These are phyloP conservation scores for Wallacemonas rigidus DNA, from an alignment of 208 protist genomes.

Conservation along the genomic window DNA sequence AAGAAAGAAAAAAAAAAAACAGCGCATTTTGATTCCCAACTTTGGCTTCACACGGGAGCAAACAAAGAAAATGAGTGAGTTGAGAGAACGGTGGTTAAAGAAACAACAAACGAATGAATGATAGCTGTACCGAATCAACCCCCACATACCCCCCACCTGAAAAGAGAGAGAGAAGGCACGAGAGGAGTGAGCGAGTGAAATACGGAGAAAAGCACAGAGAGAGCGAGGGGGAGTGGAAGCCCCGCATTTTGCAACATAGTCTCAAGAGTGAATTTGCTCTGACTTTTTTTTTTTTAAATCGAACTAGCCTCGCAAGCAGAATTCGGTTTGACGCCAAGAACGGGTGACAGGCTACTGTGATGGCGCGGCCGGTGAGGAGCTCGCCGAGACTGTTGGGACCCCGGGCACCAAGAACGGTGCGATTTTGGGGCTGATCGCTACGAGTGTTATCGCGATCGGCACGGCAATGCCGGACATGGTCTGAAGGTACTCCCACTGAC, in stretches of 20 bases:
- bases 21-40: conserved; percentile 1
- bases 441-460: conserved; percentile 10
- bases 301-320: no score
- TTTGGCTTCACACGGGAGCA: conserved; percentile 1
- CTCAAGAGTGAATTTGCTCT: no score
- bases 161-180: conserved; percentile 19
- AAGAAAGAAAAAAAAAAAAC: conserved; percentile 17
- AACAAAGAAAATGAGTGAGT: conserved; percentile 3
- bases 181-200: not conserved
- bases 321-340: not conserved
- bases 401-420: conserved; percentile 16
- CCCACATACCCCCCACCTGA: not conserved
- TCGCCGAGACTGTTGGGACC: not conserved
- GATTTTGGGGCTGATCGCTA: conserved; percentile 27
- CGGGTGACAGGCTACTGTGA: not conserved
- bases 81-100: conserved; percentile 17
- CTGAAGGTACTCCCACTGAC: conserved; percentile 14
- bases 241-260: no score
- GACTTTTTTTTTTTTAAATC: no score
- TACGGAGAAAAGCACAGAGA: no score
- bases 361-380: not conserved
- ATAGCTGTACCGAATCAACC: not conserved
- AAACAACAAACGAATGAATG: conserved; percentile 17
- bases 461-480: not conserved
- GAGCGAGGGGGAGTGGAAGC: no score